A percentile compares a stretch with the other conserved stretches of the same genome.
These are phyloP conservation scores for Pythium aphanidermatum DNA, from an alignment of 352 stramenopile species.

Conservation along the genomic window DNA sequence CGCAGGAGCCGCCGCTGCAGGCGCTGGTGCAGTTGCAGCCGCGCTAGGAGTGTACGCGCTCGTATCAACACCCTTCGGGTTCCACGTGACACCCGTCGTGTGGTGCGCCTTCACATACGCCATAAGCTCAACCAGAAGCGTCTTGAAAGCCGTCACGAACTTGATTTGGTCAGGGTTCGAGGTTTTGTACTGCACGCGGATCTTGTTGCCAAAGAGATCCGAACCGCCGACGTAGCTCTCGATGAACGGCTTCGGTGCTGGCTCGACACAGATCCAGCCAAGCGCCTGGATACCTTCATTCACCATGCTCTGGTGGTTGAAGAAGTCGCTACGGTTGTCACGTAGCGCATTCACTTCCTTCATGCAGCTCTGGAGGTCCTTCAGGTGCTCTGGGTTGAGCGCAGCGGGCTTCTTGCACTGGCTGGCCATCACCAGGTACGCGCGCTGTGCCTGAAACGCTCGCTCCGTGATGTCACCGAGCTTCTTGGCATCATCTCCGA, in stretches of 20 bases:
- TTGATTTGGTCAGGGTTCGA: conserved; percentile 86
- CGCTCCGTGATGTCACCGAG: conserved; percentile 83
- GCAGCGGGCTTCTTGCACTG: conserved; percentile 90
- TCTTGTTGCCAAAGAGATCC: conserved; percentile 98
- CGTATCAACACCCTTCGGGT: conserved; percentile 74
- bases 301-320: conserved; percentile 86
- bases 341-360: conserved; percentile 78
- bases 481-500: conserved; percentile 77
- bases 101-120: conserved; percentile 95
- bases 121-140: conserved; percentile 86
- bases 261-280: conserved; percentile 75
- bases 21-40: conserved; percentile 22
- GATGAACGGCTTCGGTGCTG: conserved; percentile 91
- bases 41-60: conserved; percentile 29
- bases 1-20: conserved; percentile 25
- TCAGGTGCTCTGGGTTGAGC: conserved; percentile 62
- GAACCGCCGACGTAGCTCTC: conserved; percentile 93
- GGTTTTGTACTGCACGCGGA: conserved; percentile 95
- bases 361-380: conserved; percentile 65
- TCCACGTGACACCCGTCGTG: conserved; percentile 93
- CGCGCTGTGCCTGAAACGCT: conserved; percentile 86
- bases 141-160: conserved; percentile 94
- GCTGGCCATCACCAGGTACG: conserved; percentile 90
- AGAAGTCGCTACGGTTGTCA: conserved; percentile 78
- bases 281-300: conserved; percentile 83